A percentile compares a stretch with the other conserved stretches of the same genome.
These are phyloP conservation scores for Cystobasidiopsis lactophilus DNA, from an alignment of 768 basidiomycete genomes.

Conservation along the genomic window DNA sequence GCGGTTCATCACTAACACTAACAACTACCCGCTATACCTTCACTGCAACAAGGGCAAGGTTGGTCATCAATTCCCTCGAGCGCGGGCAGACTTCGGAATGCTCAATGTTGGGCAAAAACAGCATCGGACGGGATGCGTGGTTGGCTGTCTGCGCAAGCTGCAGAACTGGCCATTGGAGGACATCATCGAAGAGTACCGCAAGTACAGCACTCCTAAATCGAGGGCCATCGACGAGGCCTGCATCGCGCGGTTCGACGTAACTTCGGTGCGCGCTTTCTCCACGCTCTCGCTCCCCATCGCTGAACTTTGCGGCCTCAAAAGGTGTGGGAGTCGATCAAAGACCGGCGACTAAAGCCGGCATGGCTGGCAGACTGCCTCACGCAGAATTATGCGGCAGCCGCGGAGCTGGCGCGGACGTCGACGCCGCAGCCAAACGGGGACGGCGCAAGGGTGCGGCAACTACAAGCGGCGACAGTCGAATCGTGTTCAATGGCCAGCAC, in stretches of 20 bases:
- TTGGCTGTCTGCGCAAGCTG: conserved; percentile 26
- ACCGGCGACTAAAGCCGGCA: not conserved
- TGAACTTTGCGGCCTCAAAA: too few species aligned
- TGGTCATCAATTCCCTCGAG: not conserved
- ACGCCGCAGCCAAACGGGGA: too few species aligned
- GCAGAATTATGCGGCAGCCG: too few species aligned
- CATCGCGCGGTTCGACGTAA: conserved; percentile 23
- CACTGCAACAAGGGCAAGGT: conserved; percentile 31
- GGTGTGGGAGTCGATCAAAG: too few species aligned
- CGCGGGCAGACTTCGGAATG: not conserved
- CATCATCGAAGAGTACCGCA: conserved; percentile 23
- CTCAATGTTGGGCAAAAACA: conserved; percentile 3
- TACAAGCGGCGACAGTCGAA: too few species aligned
- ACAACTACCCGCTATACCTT: conserved; percentile 27
- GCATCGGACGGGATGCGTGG: conserved; percentile 29
- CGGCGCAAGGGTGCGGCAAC: too few species aligned
- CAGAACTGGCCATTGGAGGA: conserved; percentile 24
- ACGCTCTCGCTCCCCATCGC: too few species aligned
- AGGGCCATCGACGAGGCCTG: conserved; percentile 27
- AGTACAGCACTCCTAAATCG: conserved; percentile 25
- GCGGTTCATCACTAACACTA: conserved; percentile 23
- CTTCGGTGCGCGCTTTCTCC: too few species aligned
- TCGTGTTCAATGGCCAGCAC: too few species aligned
- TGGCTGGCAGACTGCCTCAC: not conserved
- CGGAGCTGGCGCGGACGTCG: too few species aligned